Conservation (phyloP, 2,329 filamentous ascomycete species). For the Chlorencoelia australis region DNA sequence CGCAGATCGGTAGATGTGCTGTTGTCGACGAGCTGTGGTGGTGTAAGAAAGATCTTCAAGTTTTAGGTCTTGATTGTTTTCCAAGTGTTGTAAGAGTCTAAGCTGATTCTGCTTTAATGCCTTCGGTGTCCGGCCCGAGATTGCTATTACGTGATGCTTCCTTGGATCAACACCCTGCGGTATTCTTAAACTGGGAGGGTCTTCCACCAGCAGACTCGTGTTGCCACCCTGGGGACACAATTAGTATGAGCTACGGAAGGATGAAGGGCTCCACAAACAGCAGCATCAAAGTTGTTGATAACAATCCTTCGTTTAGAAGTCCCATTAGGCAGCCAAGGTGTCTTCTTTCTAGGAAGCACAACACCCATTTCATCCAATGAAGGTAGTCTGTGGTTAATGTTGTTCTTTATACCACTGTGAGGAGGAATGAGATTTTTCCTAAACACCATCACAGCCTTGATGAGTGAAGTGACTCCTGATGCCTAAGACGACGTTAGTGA, state of each 20-base stretch:
- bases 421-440: constrained; percentile 11
- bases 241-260: too few relatives aligned
- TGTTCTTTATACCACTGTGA: constrained; percentile 13
- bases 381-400: constrained; percentile 17
- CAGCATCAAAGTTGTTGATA: constrained; percentile 39
- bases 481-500: not conserved
- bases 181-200: constrained; percentile 22
- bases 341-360: constrained; percentile 9
- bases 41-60: constrained; percentile 13
- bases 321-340: constrained; percentile 24
- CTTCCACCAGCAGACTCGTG: constrained; percentile 7
- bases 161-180: constrained; percentile 31
- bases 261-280: too few relatives aligned
- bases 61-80: constrained; percentile 13
- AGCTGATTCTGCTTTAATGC: constrained; percentile 17
- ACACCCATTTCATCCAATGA: constrained; percentile 23
- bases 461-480: constrained; percentile 17
- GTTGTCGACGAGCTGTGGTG: not conserved
- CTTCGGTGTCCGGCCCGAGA: constrained; percentile 36
- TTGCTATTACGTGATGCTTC: constrained; percentile 32
- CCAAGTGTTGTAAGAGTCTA: constrained; percentile 14
- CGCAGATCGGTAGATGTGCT: not conserved
- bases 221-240: constrained; percentile 15
- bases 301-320: constrained; percentile 11
- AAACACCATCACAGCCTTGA: constrained; percentile 18